Evolutionary conservation across 2,329 filamentous ascomycete genomes (phyloP).

Genomic region (Trichoderma sp.): DNA sequence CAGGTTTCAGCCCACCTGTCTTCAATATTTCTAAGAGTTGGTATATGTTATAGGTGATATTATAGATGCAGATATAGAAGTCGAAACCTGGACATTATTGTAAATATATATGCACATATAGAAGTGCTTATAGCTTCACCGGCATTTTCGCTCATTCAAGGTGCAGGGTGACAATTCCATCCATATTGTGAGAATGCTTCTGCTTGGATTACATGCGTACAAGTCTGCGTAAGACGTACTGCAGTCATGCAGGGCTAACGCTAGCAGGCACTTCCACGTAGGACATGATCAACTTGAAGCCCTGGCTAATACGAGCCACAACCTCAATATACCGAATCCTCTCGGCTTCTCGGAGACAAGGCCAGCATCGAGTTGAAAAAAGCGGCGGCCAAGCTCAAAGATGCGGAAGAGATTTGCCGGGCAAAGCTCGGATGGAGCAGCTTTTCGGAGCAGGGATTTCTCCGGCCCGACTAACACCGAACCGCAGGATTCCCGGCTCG

Average conservation of each 20-base stretch:
- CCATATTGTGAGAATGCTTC: background rate
- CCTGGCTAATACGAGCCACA: background rate
- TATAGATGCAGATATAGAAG: background rate
- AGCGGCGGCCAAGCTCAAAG: background rate
- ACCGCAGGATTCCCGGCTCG: conserved; percentile 26
- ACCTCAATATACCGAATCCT: conserved; percentile 5
- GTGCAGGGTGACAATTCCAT: background rate
- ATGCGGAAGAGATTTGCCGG: background rate
- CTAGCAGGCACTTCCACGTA: background rate
- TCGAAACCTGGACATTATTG: background rate
- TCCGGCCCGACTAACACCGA: conserved; percentile 38
- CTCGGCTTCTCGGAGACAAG: conserved; percentile 16
- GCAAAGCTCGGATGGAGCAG: conserved; percentile 12
- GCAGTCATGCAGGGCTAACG: background rate
- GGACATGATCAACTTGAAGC: background rate
- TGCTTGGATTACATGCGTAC: background rate
- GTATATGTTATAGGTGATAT: background rate
- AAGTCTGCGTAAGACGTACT: background rate
- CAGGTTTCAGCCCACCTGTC: background rate
- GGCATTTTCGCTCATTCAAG: background rate
- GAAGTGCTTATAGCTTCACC: background rate
- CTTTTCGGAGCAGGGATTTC: conserved; percentile 24
- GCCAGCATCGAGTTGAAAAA: background rate
- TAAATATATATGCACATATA: background rate
- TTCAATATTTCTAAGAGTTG: background rate